Percentiles rank a stretch among this genome's conserved stretches.
phyloP scores from a whole-genome alignment of 495 filamentous ascomycete genomes.

The Penicillium nucicola region DNA sequence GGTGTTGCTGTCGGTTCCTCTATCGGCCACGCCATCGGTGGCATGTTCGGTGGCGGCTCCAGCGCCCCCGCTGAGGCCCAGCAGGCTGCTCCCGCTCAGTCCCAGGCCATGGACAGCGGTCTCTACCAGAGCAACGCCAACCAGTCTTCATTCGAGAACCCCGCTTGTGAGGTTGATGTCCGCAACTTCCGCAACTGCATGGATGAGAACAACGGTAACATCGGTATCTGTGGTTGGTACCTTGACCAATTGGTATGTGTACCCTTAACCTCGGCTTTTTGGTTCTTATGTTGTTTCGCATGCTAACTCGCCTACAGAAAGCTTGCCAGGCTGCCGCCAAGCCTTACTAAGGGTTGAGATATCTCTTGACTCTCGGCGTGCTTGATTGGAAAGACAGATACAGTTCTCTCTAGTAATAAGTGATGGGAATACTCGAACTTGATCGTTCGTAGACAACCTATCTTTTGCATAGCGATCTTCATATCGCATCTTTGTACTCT shows the following conservation, averaged over 20 bases:
- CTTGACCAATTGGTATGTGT: conserved; percentile 78
- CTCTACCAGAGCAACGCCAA: conserved; percentile 55
- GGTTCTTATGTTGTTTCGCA: neutral
- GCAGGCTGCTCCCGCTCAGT: conserved; percentile 36
- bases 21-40: conserved; percentile 91
- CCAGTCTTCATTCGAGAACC: conserved; percentile 41
- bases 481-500: conserved; percentile 24
- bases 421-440: neutral
- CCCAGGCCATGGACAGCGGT: conserved; percentile 45
- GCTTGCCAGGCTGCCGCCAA: conserved; percentile 88
- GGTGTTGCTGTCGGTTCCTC: conserved; percentile 94
- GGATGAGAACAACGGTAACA: conserved; percentile 87
- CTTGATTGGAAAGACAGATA: conserved; percentile 5
- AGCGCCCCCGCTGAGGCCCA: conserved; percentile 56
- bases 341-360: conserved; percentile 63
- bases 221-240: conserved; percentile 98
- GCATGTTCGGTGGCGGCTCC: conserved; percentile 69
- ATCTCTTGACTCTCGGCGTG: neutral
- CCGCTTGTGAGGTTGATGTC: conserved; percentile 73
- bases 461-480: conserved; percentile 20
- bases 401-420: conserved; percentile 5
- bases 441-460: neutral
- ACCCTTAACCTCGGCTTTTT: neutral
- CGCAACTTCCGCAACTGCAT: conserved; percentile 90
- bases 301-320: conserved; percentile 56